phyloP scores from a whole-genome alignment of 768 basidiomycete genomes.

The Strobilomyces confusus region DNA sequence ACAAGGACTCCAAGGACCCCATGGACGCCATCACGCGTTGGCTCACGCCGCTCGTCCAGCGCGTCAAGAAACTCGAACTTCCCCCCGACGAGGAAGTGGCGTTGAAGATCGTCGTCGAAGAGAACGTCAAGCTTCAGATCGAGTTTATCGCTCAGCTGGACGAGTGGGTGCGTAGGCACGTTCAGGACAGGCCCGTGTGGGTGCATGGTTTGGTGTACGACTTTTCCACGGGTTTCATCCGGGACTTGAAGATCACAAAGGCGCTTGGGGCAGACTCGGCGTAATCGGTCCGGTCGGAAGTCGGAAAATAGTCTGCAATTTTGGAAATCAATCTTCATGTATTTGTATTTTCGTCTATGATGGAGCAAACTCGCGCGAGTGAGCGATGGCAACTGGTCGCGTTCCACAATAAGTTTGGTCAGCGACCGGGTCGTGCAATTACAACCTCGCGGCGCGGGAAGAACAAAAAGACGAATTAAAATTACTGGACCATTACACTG shows the following conservation, averaged over 20 bases:
- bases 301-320: no score
- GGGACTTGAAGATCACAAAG: constrained; percentile 49
- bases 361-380: no score
- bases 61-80: constrained; percentile 41
- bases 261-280: constrained; percentile 7
- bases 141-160: neutral
- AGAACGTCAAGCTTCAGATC: constrained; percentile 52
- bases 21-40: constrained; percentile 59
- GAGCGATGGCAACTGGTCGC: no score
- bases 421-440: neutral
- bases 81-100: constrained; percentile 30
- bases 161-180: neutral
- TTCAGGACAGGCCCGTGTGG: constrained; percentile 38
- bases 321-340: neutral
- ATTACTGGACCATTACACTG: constrained; percentile 1
- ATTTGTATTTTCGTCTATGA: neutral
- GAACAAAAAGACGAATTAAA: neutral
- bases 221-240: constrained; percentile 52
- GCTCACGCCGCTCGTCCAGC: constrained; percentile 62
- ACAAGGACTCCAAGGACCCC: constrained; percentile 26
- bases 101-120: constrained; percentile 37
- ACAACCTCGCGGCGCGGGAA: neutral
- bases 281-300: neutral
- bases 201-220: constrained; percentile 77
- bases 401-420: no score